phyloP scores from a whole-genome alignment of 1,284 basidiomycete species.

The Coriolopsis trogii region DNA sequence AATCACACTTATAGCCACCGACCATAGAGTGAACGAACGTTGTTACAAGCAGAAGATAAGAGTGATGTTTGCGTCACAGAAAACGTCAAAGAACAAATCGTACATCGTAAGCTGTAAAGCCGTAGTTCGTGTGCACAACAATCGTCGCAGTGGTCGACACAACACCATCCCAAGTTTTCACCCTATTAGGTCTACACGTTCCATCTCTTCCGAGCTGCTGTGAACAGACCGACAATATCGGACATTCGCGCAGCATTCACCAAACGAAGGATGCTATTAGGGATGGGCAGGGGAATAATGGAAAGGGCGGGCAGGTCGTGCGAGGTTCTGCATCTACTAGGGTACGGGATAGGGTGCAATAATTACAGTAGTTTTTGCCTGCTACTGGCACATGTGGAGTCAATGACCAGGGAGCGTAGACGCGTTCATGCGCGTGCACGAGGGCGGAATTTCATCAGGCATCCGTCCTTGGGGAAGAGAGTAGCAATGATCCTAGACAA shows the following conservation, averaged over 20 bases:
- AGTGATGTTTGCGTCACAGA: neutral
- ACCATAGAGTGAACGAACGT: neutral
- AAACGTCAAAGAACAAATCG: neutral
- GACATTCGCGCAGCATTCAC: neutral
- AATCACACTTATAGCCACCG: neutral
- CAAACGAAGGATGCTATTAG: slow-evolving; percentile 7
- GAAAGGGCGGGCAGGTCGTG: slow-evolving; percentile 9
- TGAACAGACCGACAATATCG: neutral
- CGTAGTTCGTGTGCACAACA: neutral
- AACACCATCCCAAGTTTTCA: neutral
- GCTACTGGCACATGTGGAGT: neutral
- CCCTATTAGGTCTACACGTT: neutral
- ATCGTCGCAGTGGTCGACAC: neutral
- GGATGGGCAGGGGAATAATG: neutral
- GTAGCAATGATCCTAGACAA: slow-evolving; percentile 81
- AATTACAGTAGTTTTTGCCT: slow-evolving; percentile 10
- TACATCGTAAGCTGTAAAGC: slow-evolving; percentile 1
- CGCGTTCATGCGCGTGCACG: slow-evolving; percentile 34
- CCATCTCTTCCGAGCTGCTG: neutral
- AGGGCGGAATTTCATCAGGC: slow-evolving; percentile 77
- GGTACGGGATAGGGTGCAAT: slow-evolving; percentile 1
- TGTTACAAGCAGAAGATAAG: neutral
- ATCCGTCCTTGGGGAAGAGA: slow-evolving; percentile 94
- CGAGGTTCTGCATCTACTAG: slow-evolving; percentile 22
- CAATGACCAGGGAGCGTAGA: neutral